These are phyloP conservation scores for Aspergillus pseudonomiae DNA, from an alignment of 2,329 filamentous ascomycete species.

Conservation along the genomic window DNA sequence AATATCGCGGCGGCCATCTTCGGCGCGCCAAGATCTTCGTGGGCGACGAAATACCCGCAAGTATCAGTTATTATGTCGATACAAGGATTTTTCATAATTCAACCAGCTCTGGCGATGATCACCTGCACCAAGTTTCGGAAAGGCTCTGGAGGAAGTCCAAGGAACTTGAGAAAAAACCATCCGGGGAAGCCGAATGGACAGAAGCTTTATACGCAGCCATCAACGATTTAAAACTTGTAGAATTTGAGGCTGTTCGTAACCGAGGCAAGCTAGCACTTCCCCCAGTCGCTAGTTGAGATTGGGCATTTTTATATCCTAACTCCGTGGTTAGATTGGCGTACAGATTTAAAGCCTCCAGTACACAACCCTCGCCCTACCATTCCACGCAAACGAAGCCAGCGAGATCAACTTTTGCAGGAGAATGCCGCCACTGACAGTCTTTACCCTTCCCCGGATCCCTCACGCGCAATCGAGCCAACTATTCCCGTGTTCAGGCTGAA, in stretches of 20 bases:
- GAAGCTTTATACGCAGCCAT: constrained; percentile 9
- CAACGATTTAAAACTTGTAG: constrained; percentile 3
- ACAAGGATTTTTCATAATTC: constrained; percentile 1
- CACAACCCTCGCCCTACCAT: constrained; percentile 7
- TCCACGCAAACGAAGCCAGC: constrained; percentile 3
- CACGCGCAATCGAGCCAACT: not conserved
- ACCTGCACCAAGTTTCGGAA: not conserved
- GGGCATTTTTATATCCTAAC: not conserved
- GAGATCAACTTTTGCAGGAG: not conserved
- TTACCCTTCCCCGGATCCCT: not conserved
- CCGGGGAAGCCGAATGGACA: constrained; percentile 12
- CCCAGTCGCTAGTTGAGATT: not conserved
- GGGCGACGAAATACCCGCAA: constrained; percentile 2
- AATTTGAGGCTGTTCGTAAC: constrained; percentile 1
- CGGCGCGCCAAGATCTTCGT: constrained; percentile 12
- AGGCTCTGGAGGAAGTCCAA: constrained; percentile 10
- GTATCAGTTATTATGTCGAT: constrained; percentile 6
- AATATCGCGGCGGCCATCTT: constrained; percentile 11
- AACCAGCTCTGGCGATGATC: not conserved
- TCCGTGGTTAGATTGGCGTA: constrained; percentile 3
- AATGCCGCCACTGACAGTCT: not conserved
- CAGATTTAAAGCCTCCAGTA: constrained; percentile 12
- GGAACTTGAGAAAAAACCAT: constrained; percentile 5
- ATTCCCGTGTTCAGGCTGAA: constrained; percentile 1
- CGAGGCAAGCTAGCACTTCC: not conserved